Base-by-base conservation (phyloP, 2,329 filamentous ascomycete species). In the Zymoseptoria ardabiliae region DNA sequence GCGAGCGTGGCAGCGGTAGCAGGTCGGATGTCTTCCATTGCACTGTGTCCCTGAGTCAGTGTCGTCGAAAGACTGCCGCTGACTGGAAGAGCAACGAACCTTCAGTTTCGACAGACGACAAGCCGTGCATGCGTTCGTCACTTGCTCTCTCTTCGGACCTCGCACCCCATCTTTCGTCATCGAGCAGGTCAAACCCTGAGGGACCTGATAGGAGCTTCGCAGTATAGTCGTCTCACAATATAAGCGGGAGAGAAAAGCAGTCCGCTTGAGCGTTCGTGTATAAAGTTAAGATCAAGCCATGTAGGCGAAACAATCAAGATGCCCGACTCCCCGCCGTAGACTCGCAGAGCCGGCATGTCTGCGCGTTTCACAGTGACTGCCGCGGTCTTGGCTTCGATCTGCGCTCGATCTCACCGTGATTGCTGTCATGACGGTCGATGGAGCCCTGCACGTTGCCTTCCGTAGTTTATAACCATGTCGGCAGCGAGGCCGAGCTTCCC, bases 11-110 rank as follows among this genome's bases (percentile, higher is more conserved):
- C 61, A 63, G 41, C 63, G 59, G 8, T 52, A 41, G 55, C 65
- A 67, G 35, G 50, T 58, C 5, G 65, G 65, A 49, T 64, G 65
- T 19, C 59, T 58, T 25, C 65, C 65, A 52, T 60, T 59, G 49
- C 64, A 63, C 60, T 64, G 35, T 23, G 41, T 35, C 21, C 51
- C 10, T 19, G 11, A n/a, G 22, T 53, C 22, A 53, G 51, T 28
- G 25, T 9, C 25, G 8, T 9, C 25, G 25, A 28, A 28, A 28
- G 25, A 28, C 25, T 28, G 25, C 25, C 7, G 25, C 8, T 2
- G 8, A 28, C 2, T 4, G 20, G 20, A 19, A 17, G 45, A 50
- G 19, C 45, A 6, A 28, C 58, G 48, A 5, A 59, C 58, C 54
- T 59, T 59, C 49, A 59, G 30, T 13, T 59, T 59, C 17, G 58